Evolutionary conservation across 2,329 filamentous ascomycete species (phyloP).

Genomic region (Fonsecaea erecta): DNA sequence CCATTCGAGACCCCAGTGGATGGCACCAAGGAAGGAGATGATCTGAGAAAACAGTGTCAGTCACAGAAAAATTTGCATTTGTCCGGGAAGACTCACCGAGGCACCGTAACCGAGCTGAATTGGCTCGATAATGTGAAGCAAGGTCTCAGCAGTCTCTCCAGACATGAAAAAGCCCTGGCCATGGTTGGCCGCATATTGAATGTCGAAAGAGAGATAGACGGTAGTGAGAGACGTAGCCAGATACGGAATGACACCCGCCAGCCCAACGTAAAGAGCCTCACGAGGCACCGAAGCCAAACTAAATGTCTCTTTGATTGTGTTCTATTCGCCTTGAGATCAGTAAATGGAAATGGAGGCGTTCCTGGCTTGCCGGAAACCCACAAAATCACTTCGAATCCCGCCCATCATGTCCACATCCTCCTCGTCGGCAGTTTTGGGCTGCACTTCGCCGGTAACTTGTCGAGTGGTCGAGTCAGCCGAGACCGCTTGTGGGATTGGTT

Average conservation of each 20-base stretch:
- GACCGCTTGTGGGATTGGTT: conserved; percentile 64
- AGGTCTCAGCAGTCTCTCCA: conserved; percentile 71
- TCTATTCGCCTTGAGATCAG: conserved; percentile 47
- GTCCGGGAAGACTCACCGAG: conserved; percentile 61
- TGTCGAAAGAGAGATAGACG: conserved; percentile 79
- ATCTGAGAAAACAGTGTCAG: conserved; percentile 58
- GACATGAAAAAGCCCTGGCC: conserved; percentile 69
- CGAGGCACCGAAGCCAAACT: conserved; percentile 67
- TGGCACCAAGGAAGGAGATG: conserved; percentile 88
- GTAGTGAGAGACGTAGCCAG: conserved; percentile 82
- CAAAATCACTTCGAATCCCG: conserved; percentile 61
- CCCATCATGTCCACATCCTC: conserved; percentile 57
- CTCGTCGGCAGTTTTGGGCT: conserved; percentile 40
- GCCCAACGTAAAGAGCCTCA: conserved; percentile 69
- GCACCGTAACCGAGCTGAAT: conserved; percentile 91
- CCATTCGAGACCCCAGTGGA: conserved; percentile 93
- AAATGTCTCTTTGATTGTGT: conserved; percentile 71
- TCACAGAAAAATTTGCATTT: not conserved
- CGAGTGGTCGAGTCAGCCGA: conserved; percentile 62
- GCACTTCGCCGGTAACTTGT: conserved; percentile 53
- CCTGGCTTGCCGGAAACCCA: conserved; percentile 47
- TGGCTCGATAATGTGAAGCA: conserved; percentile 78
- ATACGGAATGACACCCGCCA: conserved; percentile 83
- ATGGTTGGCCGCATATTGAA: conserved; percentile 68
- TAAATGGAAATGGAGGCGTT: not conserved